Conservation (phyloP, 768 basidiomycete genomes). For the Suillus subalutaceus region DNA sequence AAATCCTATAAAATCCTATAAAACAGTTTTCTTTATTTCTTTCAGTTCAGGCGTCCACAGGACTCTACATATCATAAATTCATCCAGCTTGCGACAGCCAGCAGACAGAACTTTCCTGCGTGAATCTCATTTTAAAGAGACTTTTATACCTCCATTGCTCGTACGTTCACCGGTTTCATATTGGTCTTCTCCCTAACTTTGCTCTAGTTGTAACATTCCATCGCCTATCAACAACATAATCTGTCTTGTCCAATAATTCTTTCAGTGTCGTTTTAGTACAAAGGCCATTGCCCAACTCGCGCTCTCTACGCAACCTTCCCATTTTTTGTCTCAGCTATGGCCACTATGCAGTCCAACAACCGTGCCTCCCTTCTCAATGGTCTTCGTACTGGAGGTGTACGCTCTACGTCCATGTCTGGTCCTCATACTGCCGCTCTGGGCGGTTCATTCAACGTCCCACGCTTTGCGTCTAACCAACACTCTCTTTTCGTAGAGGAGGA, state of each 20-base stretch:
- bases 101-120: constrained; percentile 12
- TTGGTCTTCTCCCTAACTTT: background rate
- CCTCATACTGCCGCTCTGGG: constrained; percentile 72
- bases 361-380: constrained; percentile 88
- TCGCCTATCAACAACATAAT: constrained; percentile 22
- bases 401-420: constrained; percentile 60
- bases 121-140: constrained; percentile 12
- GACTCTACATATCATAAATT: constrained; percentile 23
- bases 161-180: background rate
- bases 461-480: constrained; percentile 47
- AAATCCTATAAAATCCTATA: constrained; percentile 13
- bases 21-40: constrained; percentile 20
- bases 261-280: constrained; percentile 22
- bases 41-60: constrained; percentile 14
- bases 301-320: constrained; percentile 19
- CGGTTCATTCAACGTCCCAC: constrained; percentile 65
- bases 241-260: constrained; percentile 35
- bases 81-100: constrained; percentile 11
- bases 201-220: constrained; percentile 20
- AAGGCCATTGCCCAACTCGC: constrained; percentile 5
- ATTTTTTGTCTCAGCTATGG: constrained; percentile 36
- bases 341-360: constrained; percentile 49
- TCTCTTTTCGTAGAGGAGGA: constrained; percentile 49
- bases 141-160: constrained; percentile 18
- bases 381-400: constrained; percentile 89